Evolutionary conservation across 805 yeast genomes (phyloP).

Genomic region (Nakazawaea molendinolei): DNA sequence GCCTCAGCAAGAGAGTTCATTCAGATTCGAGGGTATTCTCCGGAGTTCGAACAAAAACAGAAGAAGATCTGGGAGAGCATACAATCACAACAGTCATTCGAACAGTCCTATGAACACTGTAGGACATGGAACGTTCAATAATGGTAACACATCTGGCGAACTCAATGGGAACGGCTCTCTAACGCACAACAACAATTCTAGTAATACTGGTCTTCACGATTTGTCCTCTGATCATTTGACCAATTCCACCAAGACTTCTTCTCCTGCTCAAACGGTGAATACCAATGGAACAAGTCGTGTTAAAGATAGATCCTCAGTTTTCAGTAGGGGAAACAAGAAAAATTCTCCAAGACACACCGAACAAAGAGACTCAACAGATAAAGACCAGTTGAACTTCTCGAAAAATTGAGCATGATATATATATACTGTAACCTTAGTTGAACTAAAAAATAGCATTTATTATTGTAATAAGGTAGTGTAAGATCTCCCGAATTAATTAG

Average conservation of each 20-base stretch:
- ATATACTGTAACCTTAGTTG: no score
- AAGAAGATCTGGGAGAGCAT: conserved; percentile 21
- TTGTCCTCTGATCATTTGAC: not conserved
- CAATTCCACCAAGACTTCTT: not conserved
- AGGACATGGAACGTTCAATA: no score
- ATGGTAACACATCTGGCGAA: no score
- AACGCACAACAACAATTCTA: no score
- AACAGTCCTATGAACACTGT: no score
- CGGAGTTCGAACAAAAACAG: conserved; percentile 29
- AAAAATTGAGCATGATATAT: no score
- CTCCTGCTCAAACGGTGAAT: not conserved
- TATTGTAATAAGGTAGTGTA: no score
- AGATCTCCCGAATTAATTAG: no score
- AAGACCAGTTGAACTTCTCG: no score
- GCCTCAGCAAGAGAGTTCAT: conserved; percentile 32
- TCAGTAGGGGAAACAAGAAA: conserved; percentile 13
- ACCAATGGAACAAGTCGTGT: conserved; percentile 4
- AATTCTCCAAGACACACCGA: conserved; percentile 10
- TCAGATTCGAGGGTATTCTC: conserved; percentile 37
- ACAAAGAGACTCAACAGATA: conserved; percentile 1
- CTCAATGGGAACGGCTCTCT: no score
- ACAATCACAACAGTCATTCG: not conserved
- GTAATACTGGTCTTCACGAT: no score
- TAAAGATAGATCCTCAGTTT: conserved; percentile 20
- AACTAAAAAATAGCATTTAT: no score